A percentile compares a stretch with the other conserved stretches of the same genome.
Evolutionary conservation across 306 rosid genomes (phyloP).

Genomic region (Senna tora): DNA sequence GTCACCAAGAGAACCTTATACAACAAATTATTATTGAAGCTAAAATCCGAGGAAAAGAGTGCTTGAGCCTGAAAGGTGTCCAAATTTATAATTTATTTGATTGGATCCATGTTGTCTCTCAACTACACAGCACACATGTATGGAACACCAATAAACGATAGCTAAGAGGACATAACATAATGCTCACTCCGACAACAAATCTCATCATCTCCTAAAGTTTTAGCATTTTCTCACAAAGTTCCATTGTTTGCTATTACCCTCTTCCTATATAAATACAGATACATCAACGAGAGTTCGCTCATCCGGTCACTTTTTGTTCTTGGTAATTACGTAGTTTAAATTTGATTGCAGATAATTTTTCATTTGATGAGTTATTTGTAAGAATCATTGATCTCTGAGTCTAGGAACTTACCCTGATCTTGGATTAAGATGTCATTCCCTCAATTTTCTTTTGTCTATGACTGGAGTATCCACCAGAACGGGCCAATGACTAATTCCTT

Average conservation of each 20-base stretch:
- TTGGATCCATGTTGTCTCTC: constrained; percentile 39
- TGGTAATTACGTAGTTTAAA: too few species aligned
- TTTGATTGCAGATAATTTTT: too few species aligned
- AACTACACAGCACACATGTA: constrained; percentile 42
- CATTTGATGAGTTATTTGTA: too few species aligned
- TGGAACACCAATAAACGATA: constrained; percentile 3
- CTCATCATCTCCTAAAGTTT: constrained; percentile 13
- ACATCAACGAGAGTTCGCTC: too few species aligned
- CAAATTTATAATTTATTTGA: constrained; percentile 35
- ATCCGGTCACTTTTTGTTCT: too few species aligned
- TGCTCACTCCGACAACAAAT: constrained; percentile 20
- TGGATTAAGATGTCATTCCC: too few species aligned
- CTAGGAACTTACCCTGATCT: too few species aligned
- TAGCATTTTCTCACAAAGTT: background rate
- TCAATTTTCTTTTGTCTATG: too few species aligned
- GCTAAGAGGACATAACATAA: background rate
- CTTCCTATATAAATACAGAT: too few species aligned
- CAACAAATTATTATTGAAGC: background rate
- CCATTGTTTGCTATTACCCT: constrained; percentile 24
- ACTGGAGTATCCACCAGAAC: too few species aligned
- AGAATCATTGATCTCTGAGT: too few species aligned
- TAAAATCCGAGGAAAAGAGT: background rate
- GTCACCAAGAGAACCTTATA: background rate
- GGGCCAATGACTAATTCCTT: too few species aligned
- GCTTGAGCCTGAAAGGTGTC: constrained; percentile 18